Evolutionary conservation across 352 stramenopile genomes (phyloP).

Genomic region (Phytophthora pistaciae): DNA sequence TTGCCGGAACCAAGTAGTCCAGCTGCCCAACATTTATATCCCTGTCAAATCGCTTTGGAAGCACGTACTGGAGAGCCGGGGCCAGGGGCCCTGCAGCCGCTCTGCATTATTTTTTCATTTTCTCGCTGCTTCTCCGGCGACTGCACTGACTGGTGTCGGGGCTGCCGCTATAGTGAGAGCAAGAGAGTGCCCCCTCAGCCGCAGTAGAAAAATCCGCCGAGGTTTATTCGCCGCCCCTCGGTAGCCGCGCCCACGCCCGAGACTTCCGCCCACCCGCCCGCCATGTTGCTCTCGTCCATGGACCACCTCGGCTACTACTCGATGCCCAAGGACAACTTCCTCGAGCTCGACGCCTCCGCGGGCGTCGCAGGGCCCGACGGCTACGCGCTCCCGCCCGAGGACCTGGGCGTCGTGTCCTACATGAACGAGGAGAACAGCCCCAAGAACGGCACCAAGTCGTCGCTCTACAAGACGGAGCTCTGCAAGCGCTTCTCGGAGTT

Average conservation of each 20-base stretch:
- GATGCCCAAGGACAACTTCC: slow-evolving; percentile 77
- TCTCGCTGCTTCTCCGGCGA: slow-evolving; percentile 20
- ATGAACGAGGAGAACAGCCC: slow-evolving; percentile 85
- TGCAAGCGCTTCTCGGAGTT: slow-evolving; percentile 91
- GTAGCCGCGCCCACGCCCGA: slow-evolving; percentile 21
- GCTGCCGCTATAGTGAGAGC: slow-evolving; percentile 25
- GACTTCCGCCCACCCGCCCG: slow-evolving; percentile 10
- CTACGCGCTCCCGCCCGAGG: slow-evolving; percentile 59
- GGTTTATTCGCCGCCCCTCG: slow-evolving; percentile 16
- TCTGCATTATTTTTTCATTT: slow-evolving; percentile 32
- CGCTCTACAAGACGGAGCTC: slow-evolving; percentile 90
- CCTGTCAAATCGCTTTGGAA: no score
- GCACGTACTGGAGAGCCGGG: no score
- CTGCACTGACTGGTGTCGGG: slow-evolving; percentile 35
- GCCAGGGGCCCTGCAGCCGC: neutral
- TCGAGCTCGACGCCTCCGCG: slow-evolving; percentile 69
- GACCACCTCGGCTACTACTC: slow-evolving; percentile 88
- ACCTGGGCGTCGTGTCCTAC: slow-evolving; percentile 50
- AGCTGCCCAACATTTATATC: no score
- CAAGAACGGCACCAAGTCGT: slow-evolving; percentile 88
- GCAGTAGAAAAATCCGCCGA: slow-evolving; percentile 12
- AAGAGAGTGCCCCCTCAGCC: slow-evolving; percentile 20
- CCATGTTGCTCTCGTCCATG: slow-evolving; percentile 85
- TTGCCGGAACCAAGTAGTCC: no score
- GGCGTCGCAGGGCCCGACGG: slow-evolving; percentile 33